Evolutionary conservation across 306 rosid species (phyloP).

Genomic region (Hippophae tibetana): DNA sequence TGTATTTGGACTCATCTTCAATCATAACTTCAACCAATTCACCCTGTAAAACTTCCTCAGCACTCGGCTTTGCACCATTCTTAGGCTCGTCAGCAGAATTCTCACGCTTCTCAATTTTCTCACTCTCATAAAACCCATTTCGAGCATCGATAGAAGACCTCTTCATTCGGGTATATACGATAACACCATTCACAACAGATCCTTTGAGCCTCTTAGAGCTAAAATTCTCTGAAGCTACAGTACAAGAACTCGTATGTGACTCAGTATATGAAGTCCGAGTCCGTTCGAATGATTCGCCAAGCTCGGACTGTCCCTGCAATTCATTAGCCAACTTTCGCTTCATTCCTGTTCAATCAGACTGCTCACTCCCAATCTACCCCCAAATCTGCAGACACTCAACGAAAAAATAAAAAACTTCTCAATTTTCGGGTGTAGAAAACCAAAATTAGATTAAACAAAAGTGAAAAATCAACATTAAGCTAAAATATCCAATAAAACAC

Average conservation of each 20-base stretch:
- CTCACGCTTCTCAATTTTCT: conserved; percentile 11
- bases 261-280: conserved; percentile 21
- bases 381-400: conserved; percentile 15
- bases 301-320: conserved; percentile 31
- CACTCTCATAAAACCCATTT: conserved; percentile 20
- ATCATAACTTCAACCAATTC: conserved; percentile 18
- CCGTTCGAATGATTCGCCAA: conserved; percentile 21
- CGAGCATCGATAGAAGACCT: conserved; percentile 23
- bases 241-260: background rate
- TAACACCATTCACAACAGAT: conserved; percentile 49
- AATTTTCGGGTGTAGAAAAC: too few species aligned
- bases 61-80: conserved; percentile 6
- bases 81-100: conserved; percentile 7
- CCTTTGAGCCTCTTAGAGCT: conserved; percentile 29
- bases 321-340: conserved; percentile 42
- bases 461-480: too few species aligned
- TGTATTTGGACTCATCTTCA: conserved; percentile 8
- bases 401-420: background rate
- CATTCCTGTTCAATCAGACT: conserved; percentile 18
- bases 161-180: conserved; percentile 70
- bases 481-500: too few species aligned
- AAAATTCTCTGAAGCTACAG: conserved; percentile 17
- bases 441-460: too few species aligned
- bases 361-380: conserved; percentile 10
- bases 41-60: conserved; percentile 1